Evolutionary conservation across 306 rosid genomes (phyloP).

Genomic region (Herpetospermum pedunculosum): DNA sequence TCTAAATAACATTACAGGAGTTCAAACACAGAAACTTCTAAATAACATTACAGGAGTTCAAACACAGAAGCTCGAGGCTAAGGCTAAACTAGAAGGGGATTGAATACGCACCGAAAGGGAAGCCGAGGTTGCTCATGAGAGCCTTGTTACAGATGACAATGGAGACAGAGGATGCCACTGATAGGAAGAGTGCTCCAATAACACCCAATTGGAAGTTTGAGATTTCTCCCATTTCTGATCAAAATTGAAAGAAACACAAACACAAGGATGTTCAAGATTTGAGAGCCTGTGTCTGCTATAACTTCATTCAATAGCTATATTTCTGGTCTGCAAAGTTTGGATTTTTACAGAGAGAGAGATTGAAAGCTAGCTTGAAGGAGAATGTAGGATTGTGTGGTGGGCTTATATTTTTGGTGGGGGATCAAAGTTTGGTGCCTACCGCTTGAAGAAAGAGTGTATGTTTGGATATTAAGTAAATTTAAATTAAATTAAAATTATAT

Average conservation of each 20-base stretch:
- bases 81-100: no score
- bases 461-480: not conserved
- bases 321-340: not conserved
- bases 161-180: conserved; percentile 96
- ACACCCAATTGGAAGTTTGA: conserved; percentile 72
- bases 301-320: not conserved
- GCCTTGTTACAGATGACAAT: conserved; percentile 99
- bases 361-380: not conserved
- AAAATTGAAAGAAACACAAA: not conserved
- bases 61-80: no score
- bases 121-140: conserved; percentile 97
- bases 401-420: conserved; percentile 8
- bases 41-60: not conserved
- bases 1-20: no score
- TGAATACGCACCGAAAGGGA: conserved; percentile 54
- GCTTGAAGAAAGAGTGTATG: not conserved
- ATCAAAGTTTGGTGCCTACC: conserved; percentile 14
- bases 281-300: not conserved
- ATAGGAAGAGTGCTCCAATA: conserved; percentile 81
- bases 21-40: no score
- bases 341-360: conserved; percentile 1
- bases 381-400: not conserved
- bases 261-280: not conserved
- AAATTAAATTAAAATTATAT: no score
- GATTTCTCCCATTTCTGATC: conserved; percentile 80